These are phyloP conservation scores for Beauveria bassiana DNA, from an alignment of 2,329 filamentous ascomycete genomes.

Conservation along the genomic window DNA sequence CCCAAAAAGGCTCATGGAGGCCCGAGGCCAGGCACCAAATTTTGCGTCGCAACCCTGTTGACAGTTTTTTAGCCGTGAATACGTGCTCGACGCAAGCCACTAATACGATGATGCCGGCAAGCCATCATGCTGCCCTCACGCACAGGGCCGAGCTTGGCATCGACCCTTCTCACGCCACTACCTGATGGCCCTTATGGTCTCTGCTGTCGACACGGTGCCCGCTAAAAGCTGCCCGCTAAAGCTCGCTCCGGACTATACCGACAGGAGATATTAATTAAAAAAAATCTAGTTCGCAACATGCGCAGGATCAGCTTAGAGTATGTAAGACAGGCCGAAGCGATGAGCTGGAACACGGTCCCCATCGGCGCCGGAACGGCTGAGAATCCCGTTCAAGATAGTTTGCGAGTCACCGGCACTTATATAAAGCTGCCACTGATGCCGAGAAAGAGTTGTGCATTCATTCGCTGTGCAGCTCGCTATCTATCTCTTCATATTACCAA, in stretches of 20 bases:
- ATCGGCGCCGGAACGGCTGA: constrained; percentile 4
- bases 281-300: neutral
- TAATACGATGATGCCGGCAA: neutral
- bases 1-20: neutral
- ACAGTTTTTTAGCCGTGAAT: neutral
- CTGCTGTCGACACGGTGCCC: neutral
- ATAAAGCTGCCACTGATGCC: neutral
- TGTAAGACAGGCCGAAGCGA: neutral
- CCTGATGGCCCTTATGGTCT: neutral
- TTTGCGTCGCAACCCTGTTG: neutral
- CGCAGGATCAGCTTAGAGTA: neutral
- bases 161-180: neutral
- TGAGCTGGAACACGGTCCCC: neutral
- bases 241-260: neutral
- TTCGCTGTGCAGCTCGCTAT: neutral
- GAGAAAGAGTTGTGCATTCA: neutral
- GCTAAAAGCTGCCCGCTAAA: neutral
- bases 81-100: neutral
- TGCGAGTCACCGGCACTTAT: neutral
- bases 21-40: neutral
- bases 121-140: neutral
- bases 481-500: neutral
- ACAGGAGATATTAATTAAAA: neutral
- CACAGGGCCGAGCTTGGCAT: neutral
- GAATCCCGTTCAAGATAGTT: neutral